A percentile compares a stretch with the other conserved stretches of the same genome.
phyloP scores from a whole-genome alignment of 169 alveolate species.

The Amoebophrya sp. region DNA sequence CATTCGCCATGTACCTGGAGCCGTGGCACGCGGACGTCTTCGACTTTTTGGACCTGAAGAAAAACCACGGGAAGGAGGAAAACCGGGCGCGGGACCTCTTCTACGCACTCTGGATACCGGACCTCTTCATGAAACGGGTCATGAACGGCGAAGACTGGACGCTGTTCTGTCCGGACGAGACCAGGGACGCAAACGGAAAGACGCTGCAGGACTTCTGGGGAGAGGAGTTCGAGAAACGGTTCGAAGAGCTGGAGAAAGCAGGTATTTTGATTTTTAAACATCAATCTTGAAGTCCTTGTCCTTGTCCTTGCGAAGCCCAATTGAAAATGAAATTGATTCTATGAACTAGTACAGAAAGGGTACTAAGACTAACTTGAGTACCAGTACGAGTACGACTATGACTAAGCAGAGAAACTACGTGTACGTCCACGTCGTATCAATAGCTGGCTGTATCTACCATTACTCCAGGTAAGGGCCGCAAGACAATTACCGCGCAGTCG shows the following conservation, averaged over 20 bases:
- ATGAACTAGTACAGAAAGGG: no score
- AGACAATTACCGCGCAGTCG: slow-evolving; percentile 84
- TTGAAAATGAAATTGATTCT: no score
- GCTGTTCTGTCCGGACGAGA: slow-evolving; percentile 95
- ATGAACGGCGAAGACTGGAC: slow-evolving; percentile 78
- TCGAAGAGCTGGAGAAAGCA: slow-evolving; percentile 60
- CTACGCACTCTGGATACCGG: slow-evolving; percentile 98
- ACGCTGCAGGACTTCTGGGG: slow-evolving; percentile 55
- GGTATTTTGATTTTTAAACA: no score
- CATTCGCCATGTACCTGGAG: slow-evolving; percentile 93
- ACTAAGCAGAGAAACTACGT: no score
- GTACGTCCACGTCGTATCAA: no score
- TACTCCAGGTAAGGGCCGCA: slow-evolving; percentile 69
- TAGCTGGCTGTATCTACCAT: no score
- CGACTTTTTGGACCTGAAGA: slow-evolving; percentile 83
- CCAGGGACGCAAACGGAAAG: slow-evolving; percentile 39
- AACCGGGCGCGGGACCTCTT: slow-evolving; percentile 92
- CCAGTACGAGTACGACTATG: slow-evolving; percentile 37
- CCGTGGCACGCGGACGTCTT: slow-evolving; percentile 99
- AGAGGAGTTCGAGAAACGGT: slow-evolving; percentile 81
- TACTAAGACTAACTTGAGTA: no score
- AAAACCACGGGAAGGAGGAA: slow-evolving; percentile 94
- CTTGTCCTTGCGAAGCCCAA: no score
- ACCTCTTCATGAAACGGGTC: slow-evolving; percentile 95
- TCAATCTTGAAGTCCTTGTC: no score